Evolutionary conservation across 805 yeast genomes (phyloP).

Genomic region (Lipomyces mesembrius): DNA sequence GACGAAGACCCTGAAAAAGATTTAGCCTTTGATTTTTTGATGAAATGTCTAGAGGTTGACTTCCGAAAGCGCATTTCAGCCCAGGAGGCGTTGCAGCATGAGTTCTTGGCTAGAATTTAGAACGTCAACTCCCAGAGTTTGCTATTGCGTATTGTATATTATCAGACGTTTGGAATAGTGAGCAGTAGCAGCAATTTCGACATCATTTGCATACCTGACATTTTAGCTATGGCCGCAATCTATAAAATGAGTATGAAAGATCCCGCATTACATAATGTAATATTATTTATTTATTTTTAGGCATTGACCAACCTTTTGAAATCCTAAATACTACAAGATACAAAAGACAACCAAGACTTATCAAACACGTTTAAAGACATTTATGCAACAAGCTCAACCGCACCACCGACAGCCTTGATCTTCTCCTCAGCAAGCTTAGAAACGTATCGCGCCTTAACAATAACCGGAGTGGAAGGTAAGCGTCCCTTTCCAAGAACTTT

Average conservation of each 20-base stretch:
- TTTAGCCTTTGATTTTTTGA: constrained; percentile 44
- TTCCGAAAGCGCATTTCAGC: constrained; percentile 70
- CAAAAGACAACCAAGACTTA: constrained; percentile 10
- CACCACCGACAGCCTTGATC: constrained; percentile 99
- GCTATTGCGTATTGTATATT: neutral
- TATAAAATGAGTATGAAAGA: neutral
- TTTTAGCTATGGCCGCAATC: neutral
- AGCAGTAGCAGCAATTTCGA: neutral
- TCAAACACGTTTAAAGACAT: constrained; percentile 28
- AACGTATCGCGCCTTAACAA: constrained; percentile 99
- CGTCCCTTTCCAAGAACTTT: constrained; percentile 99
- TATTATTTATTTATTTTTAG: constrained; percentile 30
- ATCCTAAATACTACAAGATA: constrained; percentile 24
- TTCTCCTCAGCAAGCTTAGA: constrained; percentile 99
- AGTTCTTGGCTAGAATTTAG: constrained; percentile 17
- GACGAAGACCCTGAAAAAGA: constrained; percentile 34
- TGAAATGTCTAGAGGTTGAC: constrained; percentile 70
- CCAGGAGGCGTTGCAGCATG: constrained; percentile 56
- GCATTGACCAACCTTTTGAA: constrained; percentile 30
- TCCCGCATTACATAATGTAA: constrained; percentile 2
- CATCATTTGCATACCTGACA: neutral
- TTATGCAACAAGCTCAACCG: constrained; percentile 98
- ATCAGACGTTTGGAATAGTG: neutral
- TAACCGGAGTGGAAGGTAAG: constrained; percentile 97
- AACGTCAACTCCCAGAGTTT: neutral